These are phyloP conservation scores for Ceratobasidium papillatum DNA, from an alignment of 1,284 basidiomycete species.

Conservation along the genomic window DNA sequence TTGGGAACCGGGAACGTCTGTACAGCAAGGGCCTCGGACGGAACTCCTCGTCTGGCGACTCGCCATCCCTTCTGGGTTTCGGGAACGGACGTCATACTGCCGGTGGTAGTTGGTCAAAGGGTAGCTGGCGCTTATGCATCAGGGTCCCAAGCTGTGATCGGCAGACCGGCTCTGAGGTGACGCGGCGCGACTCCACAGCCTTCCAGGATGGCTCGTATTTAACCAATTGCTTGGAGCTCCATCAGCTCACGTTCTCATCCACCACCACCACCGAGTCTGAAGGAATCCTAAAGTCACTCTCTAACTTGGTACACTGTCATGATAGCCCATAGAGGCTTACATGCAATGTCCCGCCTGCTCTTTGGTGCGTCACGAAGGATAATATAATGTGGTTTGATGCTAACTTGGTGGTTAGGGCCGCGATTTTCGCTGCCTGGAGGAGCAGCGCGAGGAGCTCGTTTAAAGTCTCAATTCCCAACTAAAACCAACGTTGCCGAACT, in stretches of 20 bases:
- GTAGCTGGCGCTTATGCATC: background rate
- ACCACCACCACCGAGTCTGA: background rate
- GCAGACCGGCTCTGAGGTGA: slow-evolving; percentile 24
- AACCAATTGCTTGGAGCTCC: slow-evolving; percentile 7
- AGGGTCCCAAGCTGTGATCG: slow-evolving; percentile 22
- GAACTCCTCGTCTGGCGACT: slow-evolving; percentile 52
- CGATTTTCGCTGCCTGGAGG: slow-evolving; percentile 27
- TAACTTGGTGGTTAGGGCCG: slow-evolving; percentile 15
- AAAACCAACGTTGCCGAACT: slow-evolving; percentile 15
- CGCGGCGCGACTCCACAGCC: slow-evolving; percentile 18
- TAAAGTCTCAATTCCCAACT: slow-evolving; percentile 26
- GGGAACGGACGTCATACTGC: slow-evolving; percentile 44
- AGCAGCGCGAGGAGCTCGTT: slow-evolving; percentile 37
- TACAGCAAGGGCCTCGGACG: slow-evolving; percentile 58
- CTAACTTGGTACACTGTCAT: slow-evolving; percentile 6
- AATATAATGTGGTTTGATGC: background rate
- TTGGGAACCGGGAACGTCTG: slow-evolving; percentile 60
- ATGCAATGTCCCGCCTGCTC: slow-evolving; percentile 38
- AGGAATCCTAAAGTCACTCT: background rate
- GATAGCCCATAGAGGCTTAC: slow-evolving; percentile 26
- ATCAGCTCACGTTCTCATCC: background rate
- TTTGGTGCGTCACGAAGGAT: slow-evolving; percentile 6
- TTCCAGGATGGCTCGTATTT: background rate
- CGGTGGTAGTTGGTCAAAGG: background rate
- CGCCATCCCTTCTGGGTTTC: slow-evolving; percentile 53